These are phyloP conservation scores for Plectosphaerella sp. DNA, from an alignment of 2,329 filamentous ascomycete genomes.

Conservation along the genomic window DNA sequence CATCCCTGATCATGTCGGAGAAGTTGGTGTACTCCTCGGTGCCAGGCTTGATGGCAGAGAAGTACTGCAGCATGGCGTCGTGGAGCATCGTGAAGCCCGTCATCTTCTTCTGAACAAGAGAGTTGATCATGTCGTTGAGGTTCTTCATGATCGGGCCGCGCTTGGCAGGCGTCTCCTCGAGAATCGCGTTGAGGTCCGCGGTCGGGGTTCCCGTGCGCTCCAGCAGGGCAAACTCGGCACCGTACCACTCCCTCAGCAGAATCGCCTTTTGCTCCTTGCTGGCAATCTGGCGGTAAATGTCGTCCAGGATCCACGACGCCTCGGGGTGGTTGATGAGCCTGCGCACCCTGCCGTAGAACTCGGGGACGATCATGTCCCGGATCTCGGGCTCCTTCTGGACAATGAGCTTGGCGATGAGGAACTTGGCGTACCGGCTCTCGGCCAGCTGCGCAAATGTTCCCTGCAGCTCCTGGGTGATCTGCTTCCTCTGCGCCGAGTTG, in stretches of 20 bases:
- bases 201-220: slow-evolving; percentile 49
- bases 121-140: slow-evolving; percentile 82
- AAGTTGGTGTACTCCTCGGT: slow-evolving; percentile 84
- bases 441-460: slow-evolving; percentile 80
- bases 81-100: slow-evolving; percentile 97
- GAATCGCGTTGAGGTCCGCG: slow-evolving; percentile 69
- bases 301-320: slow-evolving; percentile 95
- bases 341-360: slow-evolving; percentile 92
- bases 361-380: slow-evolving; percentile 81
- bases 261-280: slow-evolving; percentile 80
- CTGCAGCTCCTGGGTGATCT: slow-evolving; percentile 82
- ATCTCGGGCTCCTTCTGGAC: slow-evolving; percentile 88
- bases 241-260: slow-evolving; percentile 93
- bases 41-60: slow-evolving; percentile 70
- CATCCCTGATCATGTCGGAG: slow-evolving; percentile 83
- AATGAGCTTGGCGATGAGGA: slow-evolving; percentile 90
- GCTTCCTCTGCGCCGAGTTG: slow-evolving; percentile 74
- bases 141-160: slow-evolving; percentile 81
- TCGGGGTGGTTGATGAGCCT: slow-evolving; percentile 94
- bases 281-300: slow-evolving; percentile 87
- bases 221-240: slow-evolving; percentile 84
- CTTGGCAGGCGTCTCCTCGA: slow-evolving; percentile 78
- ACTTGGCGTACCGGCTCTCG: slow-evolving; percentile 96
- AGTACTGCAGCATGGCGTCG: slow-evolving; percentile 97
- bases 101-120: slow-evolving; percentile 91